These are phyloP conservation scores for Pseudocercospora fijiensis DNA, from an alignment of 2,329 filamentous ascomycete genomes.

Conservation along the genomic window DNA sequence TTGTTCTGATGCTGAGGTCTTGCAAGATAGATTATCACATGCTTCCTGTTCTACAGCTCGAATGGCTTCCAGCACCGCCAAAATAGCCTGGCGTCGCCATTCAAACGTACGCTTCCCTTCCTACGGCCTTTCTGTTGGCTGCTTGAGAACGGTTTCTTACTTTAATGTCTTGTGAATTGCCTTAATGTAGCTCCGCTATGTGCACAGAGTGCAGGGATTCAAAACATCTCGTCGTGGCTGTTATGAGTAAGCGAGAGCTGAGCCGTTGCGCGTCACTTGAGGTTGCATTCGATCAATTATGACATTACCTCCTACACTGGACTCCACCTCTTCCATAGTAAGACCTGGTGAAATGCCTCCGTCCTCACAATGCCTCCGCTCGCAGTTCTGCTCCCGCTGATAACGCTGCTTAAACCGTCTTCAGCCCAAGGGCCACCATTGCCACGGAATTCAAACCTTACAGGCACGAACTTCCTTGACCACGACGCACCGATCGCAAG, in stretches of 20 bases:
- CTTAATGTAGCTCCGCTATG: too few species aligned
- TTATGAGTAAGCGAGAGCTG: too few species aligned
- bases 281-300: neutral
- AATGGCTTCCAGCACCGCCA: too few species aligned
- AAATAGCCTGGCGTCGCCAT: too few species aligned
- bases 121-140: neutral
- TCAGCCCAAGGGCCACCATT: neutral
- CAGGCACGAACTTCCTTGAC: slow-evolving; percentile 24
- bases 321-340: neutral
- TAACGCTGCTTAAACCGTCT: neutral
- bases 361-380: neutral
- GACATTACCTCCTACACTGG: neutral
- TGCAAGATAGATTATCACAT: too few species aligned
- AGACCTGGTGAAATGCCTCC: neutral
- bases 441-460: neutral
- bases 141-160: neutral
- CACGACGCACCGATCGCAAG: slow-evolving; percentile 24
- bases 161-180: neutral
- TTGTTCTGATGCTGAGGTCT: too few species aligned
- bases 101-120: too few species aligned
- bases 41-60: too few species aligned
- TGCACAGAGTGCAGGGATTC: too few species aligned
- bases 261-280: neutral
- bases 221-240: too few species aligned
- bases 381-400: neutral